Percentiles rank a stretch among this genome's conserved stretches.
These are phyloP conservation scores for Trichoderma hamatum DNA, from an alignment of 2,329 filamentous ascomycete genomes.

Conservation along the genomic window DNA sequence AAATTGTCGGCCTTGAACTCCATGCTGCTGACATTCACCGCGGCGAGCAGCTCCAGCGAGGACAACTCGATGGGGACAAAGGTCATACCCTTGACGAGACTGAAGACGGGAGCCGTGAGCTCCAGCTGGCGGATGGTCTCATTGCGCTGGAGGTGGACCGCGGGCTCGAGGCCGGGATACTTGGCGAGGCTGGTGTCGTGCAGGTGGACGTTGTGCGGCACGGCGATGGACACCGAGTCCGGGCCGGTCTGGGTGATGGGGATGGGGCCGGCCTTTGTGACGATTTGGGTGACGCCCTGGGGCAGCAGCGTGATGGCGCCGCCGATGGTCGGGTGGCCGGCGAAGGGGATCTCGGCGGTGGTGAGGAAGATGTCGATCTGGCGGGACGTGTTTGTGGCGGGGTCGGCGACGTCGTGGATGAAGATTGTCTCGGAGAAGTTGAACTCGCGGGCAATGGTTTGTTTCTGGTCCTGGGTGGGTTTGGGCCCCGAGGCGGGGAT, in stretches of 20 bases:
- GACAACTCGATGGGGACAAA: slow-evolving; percentile 69
- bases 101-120: slow-evolving; percentile 54
- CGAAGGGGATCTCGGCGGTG: slow-evolving; percentile 59
- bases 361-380: slow-evolving; percentile 63
- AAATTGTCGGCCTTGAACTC: slow-evolving; percentile 42
- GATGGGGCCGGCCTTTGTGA: slow-evolving; percentile 62
- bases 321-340: slow-evolving; percentile 65
- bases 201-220: slow-evolving; percentile 69
- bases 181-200: slow-evolving; percentile 52
- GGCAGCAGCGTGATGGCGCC: slow-evolving; percentile 53
- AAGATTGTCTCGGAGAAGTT: slow-evolving; percentile 68
- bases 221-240: slow-evolving; percentile 59
- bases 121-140: slow-evolving; percentile 41
- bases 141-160: slow-evolving; percentile 37
- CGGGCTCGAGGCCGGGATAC: slow-evolving; percentile 32
- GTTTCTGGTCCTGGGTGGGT: slow-evolving; percentile 57
- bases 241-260: slow-evolving; percentile 44
- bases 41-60: slow-evolving; percentile 59
- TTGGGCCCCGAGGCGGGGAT: slow-evolving; percentile 47
- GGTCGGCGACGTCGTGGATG: slow-evolving; percentile 51
- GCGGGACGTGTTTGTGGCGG: slow-evolving; percentile 39
- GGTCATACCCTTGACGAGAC: slow-evolving; percentile 73
- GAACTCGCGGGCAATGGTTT: slow-evolving; percentile 63
- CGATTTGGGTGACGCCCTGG: slow-evolving; percentile 46
- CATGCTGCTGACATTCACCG: slow-evolving; percentile 40